These are phyloP conservation scores for Lasiosphaeris hirsuta DNA, from an alignment of 495 filamentous ascomycete species.

Conservation along the genomic window DNA sequence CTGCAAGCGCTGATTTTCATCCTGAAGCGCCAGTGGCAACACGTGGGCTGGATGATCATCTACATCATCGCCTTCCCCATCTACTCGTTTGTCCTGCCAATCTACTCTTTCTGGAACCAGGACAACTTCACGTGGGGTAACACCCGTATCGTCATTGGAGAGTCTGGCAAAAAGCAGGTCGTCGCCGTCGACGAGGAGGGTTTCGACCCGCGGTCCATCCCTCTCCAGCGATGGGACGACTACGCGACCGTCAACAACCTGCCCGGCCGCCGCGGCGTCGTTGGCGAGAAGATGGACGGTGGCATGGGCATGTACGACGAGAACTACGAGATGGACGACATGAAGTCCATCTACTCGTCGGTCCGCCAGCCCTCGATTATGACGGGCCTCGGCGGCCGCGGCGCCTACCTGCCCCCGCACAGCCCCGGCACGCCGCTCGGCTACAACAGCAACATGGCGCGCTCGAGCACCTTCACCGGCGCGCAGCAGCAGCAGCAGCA, in stretches of 20 bases:
- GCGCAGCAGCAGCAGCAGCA: background rate
- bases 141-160: constrained; percentile 92
- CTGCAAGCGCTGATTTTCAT: constrained; percentile 95
- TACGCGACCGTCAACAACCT: constrained; percentile 90
- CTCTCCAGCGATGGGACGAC: constrained; percentile 94
- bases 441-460: constrained; percentile 37
- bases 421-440: constrained; percentile 66
- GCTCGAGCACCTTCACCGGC: constrained; percentile 33
- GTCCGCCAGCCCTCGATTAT: constrained; percentile 91
- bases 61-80: constrained; percentile 92
- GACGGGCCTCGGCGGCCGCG: constrained; percentile 73
- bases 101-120: constrained; percentile 99
- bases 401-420: constrained; percentile 73
- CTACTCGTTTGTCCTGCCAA: constrained; percentile 83
- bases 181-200: constrained; percentile 82
- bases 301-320: constrained; percentile 59
- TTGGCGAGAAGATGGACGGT: constrained; percentile 60
- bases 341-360: constrained; percentile 93
- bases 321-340: constrained; percentile 92
- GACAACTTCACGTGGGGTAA: constrained; percentile 99
- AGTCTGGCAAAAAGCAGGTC: constrained; percentile 84
- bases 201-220: constrained; percentile 89
- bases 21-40: constrained; percentile 93
- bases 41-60: constrained; percentile 98
- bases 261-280: constrained; percentile 78